Evolutionary conservation across 345 rosid genomes (phyloP), one percentile per base, ranked within the genome.

Genomic region (Lepidium didymum): DNA sequence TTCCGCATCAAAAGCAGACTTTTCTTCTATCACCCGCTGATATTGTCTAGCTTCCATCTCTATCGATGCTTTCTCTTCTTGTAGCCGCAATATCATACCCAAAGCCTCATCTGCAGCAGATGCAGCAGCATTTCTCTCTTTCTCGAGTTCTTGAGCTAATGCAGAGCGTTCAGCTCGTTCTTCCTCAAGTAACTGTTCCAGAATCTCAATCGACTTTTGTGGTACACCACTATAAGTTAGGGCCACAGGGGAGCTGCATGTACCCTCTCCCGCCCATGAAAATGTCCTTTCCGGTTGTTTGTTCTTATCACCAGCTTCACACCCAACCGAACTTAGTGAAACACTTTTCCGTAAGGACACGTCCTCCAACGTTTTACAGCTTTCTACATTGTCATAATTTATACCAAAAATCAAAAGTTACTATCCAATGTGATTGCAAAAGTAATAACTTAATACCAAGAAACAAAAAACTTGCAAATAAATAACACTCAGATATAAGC

Each of bases 1-100:
- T 82, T 88, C 96, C 29, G 78, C 76, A 73, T 86, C 90, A 75
- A 84, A 86, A 56, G 82, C 83, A 61, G 88, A 85, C 67, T 88
- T 88, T 67, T 84, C 92, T 70, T 88, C 90, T 21, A 83, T 82
- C 86, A 86, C 85, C 81, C 92, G 80, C 67, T 83, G 90, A 81
- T 79, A 86, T 44, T 86, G 92, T 81, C 77, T 83, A 58, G 87
- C 86, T 75, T 85, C 86, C 90, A 86, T 89, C 68, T 78, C 88
- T 69, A 85, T 64, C 2, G 79, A 54, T 4, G 87, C 84, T 73
- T 86, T 86, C 75, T 86, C 96, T 73, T 86, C 84, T 67, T 86
- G 96, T 18, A 86, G 72, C 31, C 87, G 81, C 27, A 85, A 46
- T 51, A 85, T 85, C 96, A 86, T 82, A 29, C 87, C 75, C 83